A percentile compares a stretch with the other conserved stretches of the same genome.
Conservation (phyloP, 2,329 filamentous ascomycete species). For the Fusarium dimerum region DNA sequence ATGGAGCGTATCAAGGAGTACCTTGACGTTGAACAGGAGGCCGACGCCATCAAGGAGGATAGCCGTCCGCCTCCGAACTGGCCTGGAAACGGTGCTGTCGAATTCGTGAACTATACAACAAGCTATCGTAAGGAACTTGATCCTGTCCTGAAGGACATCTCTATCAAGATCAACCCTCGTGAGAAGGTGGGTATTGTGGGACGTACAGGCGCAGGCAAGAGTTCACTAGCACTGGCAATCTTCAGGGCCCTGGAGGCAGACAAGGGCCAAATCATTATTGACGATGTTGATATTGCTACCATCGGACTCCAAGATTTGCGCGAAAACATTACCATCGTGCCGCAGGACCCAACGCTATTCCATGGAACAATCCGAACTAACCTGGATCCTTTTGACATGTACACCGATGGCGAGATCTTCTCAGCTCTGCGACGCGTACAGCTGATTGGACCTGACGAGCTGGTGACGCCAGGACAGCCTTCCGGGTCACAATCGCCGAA, state of each 20-base stretch:
- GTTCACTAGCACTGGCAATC: constrained; percentile 86
- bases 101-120: constrained; percentile 88
- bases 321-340: constrained; percentile 94
- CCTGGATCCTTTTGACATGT: constrained; percentile 86
- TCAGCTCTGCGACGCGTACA: constrained; percentile 84
- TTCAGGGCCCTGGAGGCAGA: constrained; percentile 95
- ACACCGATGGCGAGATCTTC: constrained; percentile 90
- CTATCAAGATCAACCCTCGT: constrained; percentile 79
- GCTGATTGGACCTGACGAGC: constrained; percentile 68
- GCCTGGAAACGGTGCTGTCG: constrained; percentile 82
- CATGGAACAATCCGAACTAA: constrained; percentile 90
- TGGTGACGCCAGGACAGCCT: constrained; percentile 28
- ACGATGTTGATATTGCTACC: constrained; percentile 83
- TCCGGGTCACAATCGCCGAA: constrained; percentile 29
- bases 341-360: constrained; percentile 94
- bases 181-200: constrained; percentile 98
- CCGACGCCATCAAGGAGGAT: constrained; percentile 73
- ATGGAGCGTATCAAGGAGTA: constrained; percentile 98
- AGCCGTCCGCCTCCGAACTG: constrained; percentile 77
- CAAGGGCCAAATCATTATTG: constrained; percentile 83
- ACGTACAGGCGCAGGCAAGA: constrained; percentile 94
- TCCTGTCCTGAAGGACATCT: constrained; percentile 79
- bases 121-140: constrained; percentile 87
- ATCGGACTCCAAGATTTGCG: constrained; percentile 94
- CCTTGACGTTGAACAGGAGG: constrained; percentile 93